phyloP scores from a whole-genome alignment of 2,329 filamentous ascomycete species.

The Scytalidium sp. region DNA sequence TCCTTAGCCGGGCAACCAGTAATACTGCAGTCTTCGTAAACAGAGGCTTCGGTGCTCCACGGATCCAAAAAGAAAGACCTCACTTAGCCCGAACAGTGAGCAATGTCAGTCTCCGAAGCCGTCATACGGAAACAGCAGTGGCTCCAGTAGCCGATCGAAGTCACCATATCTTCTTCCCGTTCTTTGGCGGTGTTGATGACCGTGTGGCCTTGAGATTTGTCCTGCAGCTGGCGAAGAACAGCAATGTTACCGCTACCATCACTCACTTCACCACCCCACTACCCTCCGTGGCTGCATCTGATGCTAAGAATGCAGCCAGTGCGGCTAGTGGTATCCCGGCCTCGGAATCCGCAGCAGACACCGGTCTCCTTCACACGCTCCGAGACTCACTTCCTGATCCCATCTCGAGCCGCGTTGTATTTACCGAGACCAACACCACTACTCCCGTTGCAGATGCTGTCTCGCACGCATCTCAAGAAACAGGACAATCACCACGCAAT shows the following conservation, averaged over 20 bases:
- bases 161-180: slow-evolving; percentile 85
- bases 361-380: slow-evolving; percentile 54
- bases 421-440: slow-evolving; percentile 46
- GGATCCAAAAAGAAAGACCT: slow-evolving; percentile 35
- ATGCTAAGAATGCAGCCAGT: slow-evolving; percentile 6
- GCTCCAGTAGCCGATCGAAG: slow-evolving; percentile 62
- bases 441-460: slow-evolving; percentile 37
- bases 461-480: slow-evolving; percentile 52
- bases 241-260: slow-evolving; percentile 75
- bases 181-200: slow-evolving; percentile 82
- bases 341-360: slow-evolving; percentile 21
- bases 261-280: slow-evolving; percentile 48
- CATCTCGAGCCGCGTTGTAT: slow-evolving; percentile 53
- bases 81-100: slow-evolving; percentile 48
- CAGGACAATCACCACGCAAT: slow-evolving; percentile 60
- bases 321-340: neutral
- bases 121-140: slow-evolving; percentile 50
- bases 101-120: slow-evolving; percentile 55
- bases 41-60: slow-evolving; percentile 56
- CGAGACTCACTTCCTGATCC: slow-evolving; percentile 51
- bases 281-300: slow-evolving; percentile 11
- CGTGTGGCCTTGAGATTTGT: slow-evolving; percentile 75
- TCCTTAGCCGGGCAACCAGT: slow-evolving; percentile 61
- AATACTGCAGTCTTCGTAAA: slow-evolving; percentile 80
- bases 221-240: slow-evolving; percentile 78